Evolutionary conservation across 2,329 filamentous ascomycete species (phyloP).

Genomic region (Cordyceps farinosa): DNA sequence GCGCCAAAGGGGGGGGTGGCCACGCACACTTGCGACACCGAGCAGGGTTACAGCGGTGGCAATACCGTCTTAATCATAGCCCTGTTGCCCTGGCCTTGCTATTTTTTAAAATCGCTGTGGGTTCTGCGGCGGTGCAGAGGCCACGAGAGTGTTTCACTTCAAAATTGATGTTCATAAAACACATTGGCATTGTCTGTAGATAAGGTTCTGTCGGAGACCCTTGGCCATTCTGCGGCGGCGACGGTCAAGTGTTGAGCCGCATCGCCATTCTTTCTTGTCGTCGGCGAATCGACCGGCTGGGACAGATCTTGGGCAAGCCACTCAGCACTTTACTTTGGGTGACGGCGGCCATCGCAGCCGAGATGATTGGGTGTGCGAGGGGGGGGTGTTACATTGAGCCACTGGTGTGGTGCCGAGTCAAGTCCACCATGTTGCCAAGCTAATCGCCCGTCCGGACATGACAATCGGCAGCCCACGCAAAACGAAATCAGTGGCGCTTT

Average conservation of each 20-base stretch:
- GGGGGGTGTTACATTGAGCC: background rate
- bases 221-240: background rate
- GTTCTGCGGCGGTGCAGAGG: conserved; percentile 13
- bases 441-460: conserved; percentile 7
- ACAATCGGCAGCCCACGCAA: conserved; percentile 5
- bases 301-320: background rate
- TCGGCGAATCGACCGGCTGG: no score
- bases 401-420: conserved; percentile 4
- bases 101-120: conserved; percentile 10
- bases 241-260: background rate
- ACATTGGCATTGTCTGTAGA: background rate
- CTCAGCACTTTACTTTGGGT: background rate
- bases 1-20: background rate
- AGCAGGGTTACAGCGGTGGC: conserved; percentile 2
- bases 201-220: background rate
- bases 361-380: background rate
- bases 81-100: background rate
- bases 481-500: conserved; percentile 6
- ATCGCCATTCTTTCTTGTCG: background rate
- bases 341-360: background rate
- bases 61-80: background rate
- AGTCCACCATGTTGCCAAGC: conserved; percentile 6
- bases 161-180: conserved; percentile 13
- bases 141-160: conserved; percentile 16
- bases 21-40: conserved; percentile 6